Conservation (phyloP, 306 rosid species). For the Hippophae gyantsensis region DNA sequence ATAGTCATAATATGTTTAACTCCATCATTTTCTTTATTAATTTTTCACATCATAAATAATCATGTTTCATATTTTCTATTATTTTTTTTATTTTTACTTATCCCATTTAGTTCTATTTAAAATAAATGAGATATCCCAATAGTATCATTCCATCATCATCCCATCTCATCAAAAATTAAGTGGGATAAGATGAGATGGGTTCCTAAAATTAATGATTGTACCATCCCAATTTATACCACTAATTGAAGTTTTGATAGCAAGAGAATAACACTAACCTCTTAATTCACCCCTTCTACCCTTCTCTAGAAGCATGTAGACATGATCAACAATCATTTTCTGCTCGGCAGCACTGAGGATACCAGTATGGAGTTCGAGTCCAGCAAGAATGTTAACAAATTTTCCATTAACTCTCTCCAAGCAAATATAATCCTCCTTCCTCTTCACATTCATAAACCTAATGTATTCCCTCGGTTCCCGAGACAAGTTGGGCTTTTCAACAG, state of each 20-base stretch:
- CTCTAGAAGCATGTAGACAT: constrained; percentile 49
- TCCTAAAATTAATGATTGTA: too few relatives aligned
- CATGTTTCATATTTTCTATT: too few relatives aligned
- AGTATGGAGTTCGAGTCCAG: constrained; percentile 83
- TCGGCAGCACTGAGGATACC: constrained; percentile 85
- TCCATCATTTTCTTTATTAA: too few relatives aligned
- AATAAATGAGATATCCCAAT: too few relatives aligned
- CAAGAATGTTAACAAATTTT: constrained; percentile 56
- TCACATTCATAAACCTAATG: constrained; percentile 56
- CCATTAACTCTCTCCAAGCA: constrained; percentile 71
- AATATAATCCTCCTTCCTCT: constrained; percentile 48
- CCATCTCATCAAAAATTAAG: too few relatives aligned
- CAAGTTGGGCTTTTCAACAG: constrained; percentile 50
- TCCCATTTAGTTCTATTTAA: too few relatives aligned
- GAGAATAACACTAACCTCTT: constrained; percentile 47
- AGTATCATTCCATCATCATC: too few relatives aligned
- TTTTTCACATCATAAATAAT: too few relatives aligned
- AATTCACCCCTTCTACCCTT: constrained; percentile 66
- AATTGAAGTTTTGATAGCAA: not conserved
- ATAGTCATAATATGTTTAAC: too few relatives aligned
- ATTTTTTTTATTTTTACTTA: too few relatives aligned
- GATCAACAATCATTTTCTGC: constrained; percentile 66
- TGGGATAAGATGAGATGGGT: too few relatives aligned
- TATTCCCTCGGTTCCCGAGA: constrained; percentile 72
- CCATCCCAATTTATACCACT: not conserved